Conservation (phyloP, 495 filamentous ascomycete genomes). For the Lophiotrema nucula region DNA sequence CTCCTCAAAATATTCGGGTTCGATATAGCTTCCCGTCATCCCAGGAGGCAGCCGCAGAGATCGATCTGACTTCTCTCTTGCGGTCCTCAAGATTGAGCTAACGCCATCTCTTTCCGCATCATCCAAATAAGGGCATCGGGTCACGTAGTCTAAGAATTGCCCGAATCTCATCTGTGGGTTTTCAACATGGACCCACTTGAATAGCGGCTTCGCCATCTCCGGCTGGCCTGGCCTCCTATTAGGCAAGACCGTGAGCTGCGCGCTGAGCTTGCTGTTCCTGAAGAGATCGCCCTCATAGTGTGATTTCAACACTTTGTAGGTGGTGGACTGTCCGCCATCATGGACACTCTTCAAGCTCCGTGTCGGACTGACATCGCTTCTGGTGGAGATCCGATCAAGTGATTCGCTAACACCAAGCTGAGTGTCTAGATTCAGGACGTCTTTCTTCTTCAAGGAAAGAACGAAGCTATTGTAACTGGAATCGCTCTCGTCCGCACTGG, state of each 20-base stretch:
- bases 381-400: background rate
- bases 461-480: slow-evolving; percentile 16
- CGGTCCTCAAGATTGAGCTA: slow-evolving; percentile 5
- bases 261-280: slow-evolving; percentile 9
- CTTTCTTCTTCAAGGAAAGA: slow-evolving; percentile 7
- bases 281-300: slow-evolving; percentile 5
- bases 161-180: slow-evolving; percentile 14
- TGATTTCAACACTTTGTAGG: slow-evolving; percentile 8
- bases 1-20: slow-evolving; percentile 18
- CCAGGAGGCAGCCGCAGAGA: slow-evolving; percentile 9
- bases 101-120: slow-evolving; percentile 3
- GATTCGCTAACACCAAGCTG: background rate
- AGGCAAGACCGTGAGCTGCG: background rate
- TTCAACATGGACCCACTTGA: slow-evolving; percentile 15
- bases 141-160: slow-evolving; percentile 7
- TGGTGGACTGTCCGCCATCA: background rate
- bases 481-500: slow-evolving; percentile 6
- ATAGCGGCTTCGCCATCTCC: slow-evolving; percentile 6
- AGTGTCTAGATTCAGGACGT: slow-evolving; percentile 1
- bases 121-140: slow-evolving; percentile 13
- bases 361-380: background rate
- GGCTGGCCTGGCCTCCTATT: slow-evolving; percentile 3
- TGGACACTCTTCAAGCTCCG: background rate
- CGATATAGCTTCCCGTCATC: slow-evolving; percentile 11
- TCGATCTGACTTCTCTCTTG: slow-evolving; percentile 12